A percentile compares a stretch with the other conserved stretches of the same genome.
Evolutionary conservation across 768 basidiomycete genomes (phyloP).

Genomic region (Panus rudis): DNA sequence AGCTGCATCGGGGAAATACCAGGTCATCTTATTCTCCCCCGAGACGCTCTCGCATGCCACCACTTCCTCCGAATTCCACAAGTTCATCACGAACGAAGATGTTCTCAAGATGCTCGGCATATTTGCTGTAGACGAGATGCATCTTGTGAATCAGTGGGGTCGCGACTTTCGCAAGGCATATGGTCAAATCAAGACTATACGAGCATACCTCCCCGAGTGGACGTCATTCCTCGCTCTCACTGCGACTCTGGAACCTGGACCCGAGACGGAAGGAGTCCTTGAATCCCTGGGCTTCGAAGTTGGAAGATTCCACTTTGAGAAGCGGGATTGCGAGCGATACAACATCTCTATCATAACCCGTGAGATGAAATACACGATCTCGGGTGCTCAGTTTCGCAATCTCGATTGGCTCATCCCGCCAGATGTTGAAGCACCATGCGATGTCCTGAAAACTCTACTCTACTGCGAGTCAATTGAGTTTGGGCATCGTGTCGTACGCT

Average conservation of each 20-base stretch:
- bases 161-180: conserved; percentile 4
- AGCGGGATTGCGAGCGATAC: conserved; percentile 6
- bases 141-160: conserved; percentile 3
- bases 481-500: conserved; percentile 2
- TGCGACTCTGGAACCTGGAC: conserved; percentile 3
- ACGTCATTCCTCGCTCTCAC: conserved; percentile 2
- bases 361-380: not conserved
- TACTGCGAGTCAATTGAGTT: conserved; percentile 7
- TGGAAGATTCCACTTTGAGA: conserved; percentile 1
- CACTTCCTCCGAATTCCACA: not conserved
- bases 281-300: not conserved
- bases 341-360: conserved; percentile 8
- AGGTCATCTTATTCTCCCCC: not conserved
- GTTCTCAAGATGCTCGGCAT: not conserved
- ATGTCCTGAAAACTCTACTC: conserved; percentile 3
- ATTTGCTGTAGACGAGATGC: conserved; percentile 3
- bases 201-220: not conserved
- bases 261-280: not conserved
- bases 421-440: not conserved
- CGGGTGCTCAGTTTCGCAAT: not conserved
- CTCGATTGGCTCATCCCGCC: conserved; percentile 5
- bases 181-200: not conserved
- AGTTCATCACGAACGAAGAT: not conserved
- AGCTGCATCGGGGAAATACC: not conserved
- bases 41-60: not conserved